phyloP scores from a whole-genome alignment of 1,284 basidiomycete genomes.

The Anthracocystis walkeri region DNA sequence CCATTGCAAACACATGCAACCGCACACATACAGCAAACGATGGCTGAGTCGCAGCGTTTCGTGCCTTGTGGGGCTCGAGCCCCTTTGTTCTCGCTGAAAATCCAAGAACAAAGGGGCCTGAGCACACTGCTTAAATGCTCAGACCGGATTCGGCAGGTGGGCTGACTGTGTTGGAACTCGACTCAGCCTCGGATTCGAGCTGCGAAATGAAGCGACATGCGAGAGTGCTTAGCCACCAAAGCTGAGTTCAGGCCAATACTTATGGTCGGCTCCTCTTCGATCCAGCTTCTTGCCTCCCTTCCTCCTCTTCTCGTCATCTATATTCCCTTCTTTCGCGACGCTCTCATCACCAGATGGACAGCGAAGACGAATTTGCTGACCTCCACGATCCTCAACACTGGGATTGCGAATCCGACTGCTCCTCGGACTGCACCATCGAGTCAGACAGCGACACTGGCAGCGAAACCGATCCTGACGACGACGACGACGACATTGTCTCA shows the following conservation, averaged over 20 bases:
- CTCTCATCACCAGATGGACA: neutral
- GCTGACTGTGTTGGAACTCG: neutral
- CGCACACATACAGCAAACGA: neutral
- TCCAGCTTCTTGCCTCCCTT: slow-evolving; percentile 1
- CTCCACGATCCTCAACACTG: neutral
- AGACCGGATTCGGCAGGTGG: neutral
- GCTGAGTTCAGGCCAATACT: neutral
- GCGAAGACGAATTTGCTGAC: neutral
- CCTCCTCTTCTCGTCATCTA: neutral
- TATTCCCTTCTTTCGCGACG: neutral
- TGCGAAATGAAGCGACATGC: neutral
- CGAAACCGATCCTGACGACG: neutral
- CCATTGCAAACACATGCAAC: neutral
- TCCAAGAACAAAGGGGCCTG: slow-evolving; percentile 1
- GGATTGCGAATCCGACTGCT: neutral
- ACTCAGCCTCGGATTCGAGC: slow-evolving; percentile 1
- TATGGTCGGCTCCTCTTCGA: neutral
- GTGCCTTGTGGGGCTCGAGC: neutral
- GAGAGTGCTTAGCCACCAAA: neutral
- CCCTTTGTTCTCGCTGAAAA: neutral
- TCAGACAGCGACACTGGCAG: neutral
- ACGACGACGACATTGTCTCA: neutral
- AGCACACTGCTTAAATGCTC: slow-evolving; percentile 1
- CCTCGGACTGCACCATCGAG: neutral
- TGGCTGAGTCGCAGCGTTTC: neutral